Conservation (phyloP, 208 protist genomes). For the Wallacemonas collosoma region DNA sequence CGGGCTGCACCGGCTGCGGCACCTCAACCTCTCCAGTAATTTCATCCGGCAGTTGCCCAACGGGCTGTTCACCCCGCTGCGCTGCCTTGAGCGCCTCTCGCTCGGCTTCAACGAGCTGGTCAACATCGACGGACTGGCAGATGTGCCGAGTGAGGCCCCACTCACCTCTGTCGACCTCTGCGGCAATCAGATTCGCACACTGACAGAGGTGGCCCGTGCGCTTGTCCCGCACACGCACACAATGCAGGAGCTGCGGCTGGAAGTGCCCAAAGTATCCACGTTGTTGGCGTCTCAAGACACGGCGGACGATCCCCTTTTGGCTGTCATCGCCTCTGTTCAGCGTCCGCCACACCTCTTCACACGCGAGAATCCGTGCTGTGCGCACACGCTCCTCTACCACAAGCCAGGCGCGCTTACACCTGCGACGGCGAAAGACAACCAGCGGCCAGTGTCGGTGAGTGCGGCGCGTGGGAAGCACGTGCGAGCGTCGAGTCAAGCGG, state of each 20-base stretch:
- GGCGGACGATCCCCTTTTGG: neutral
- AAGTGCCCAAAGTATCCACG: slow-evolving; percentile 24
- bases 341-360: slow-evolving; percentile 14
- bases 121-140: slow-evolving; percentile 44
- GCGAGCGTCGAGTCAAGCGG: neutral
- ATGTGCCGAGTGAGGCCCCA: slow-evolving; percentile 42
- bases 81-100: slow-evolving; percentile 66
- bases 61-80: slow-evolving; percentile 35
- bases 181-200: slow-evolving; percentile 51
- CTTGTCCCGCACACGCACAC: slow-evolving; percentile 38
- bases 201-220: slow-evolving; percentile 38
- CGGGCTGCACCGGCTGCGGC: slow-evolving; percentile 46
- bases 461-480: no score
- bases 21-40: slow-evolving; percentile 82
- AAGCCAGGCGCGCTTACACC: neutral
- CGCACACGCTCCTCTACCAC: neutral
- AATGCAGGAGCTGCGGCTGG: slow-evolving; percentile 59
- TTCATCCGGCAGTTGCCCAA: slow-evolving; percentile 35
- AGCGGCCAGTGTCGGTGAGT: no score
- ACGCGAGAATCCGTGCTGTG: slow-evolving; percentile 15
- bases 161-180: slow-evolving; percentile 70
- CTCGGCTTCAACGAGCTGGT: slow-evolving; percentile 72
- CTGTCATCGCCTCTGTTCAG: slow-evolving; percentile 12
- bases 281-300: neutral
- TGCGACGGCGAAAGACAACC: neutral